Conservation (phyloP, 352 stramenopile species). For the Albugo candida region DNA sequence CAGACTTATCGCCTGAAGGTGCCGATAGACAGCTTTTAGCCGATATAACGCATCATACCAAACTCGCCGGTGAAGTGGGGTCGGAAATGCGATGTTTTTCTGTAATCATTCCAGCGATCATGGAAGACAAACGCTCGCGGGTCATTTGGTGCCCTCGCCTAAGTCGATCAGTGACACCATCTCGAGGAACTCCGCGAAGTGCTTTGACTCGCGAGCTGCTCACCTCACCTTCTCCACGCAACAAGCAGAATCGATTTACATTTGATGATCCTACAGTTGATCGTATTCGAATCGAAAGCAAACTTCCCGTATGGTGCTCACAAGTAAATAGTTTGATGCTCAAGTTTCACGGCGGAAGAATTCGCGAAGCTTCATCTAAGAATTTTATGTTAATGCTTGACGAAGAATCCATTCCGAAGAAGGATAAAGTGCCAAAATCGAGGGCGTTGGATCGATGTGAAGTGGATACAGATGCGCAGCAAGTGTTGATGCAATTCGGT, state of each 20-base stretch:
- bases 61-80: conserved; percentile 44
- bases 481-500: conserved; percentile 71
- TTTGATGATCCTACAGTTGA: conserved; percentile 52
- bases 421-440: conserved; percentile 1
- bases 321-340: conserved; percentile 78
- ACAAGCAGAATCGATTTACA: conserved; percentile 48
- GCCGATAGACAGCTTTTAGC: conserved; percentile 66
- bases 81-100: conserved; percentile 72
- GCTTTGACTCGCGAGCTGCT: conserved; percentile 25
- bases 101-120: conserved; percentile 60
- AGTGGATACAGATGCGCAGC: conserved; percentile 14
- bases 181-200: conserved; percentile 37
- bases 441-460: background rate
- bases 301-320: conserved; percentile 69
- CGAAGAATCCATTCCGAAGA: conserved; percentile 21
- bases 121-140: conserved; percentile 55
- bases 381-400: conserved; percentile 82
- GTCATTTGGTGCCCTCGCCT: conserved; percentile 70
- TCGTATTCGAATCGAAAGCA: conserved; percentile 64
- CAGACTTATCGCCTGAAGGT: conserved; percentile 14
- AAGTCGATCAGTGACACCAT: conserved; percentile 36
- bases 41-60: conserved; percentile 71
- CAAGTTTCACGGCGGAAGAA: conserved; percentile 75
- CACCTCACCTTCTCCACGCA: conserved; percentile 54
- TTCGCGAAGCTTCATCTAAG: conserved; percentile 74